Evolutionary conservation across 257 asterid genomes (phyloP).

Genomic region (Ilex asprella): DNA sequence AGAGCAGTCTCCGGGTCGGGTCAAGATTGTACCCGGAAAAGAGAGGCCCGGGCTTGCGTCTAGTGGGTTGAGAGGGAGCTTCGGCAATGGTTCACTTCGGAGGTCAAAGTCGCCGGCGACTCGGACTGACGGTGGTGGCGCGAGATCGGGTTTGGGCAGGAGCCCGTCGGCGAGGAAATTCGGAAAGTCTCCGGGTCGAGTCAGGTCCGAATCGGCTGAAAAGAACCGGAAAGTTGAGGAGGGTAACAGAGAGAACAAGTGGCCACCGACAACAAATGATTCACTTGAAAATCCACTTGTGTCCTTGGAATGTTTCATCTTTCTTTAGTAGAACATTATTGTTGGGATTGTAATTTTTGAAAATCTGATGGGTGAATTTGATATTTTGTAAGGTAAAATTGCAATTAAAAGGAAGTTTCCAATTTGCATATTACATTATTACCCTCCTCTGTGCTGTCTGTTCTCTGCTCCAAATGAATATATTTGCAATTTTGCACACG

Average conservation of each 20-base stretch:
- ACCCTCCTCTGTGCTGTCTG: no score
- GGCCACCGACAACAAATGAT: no score
- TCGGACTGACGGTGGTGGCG: constrained; percentile 26
- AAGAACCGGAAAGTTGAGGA: constrained; percentile 12
- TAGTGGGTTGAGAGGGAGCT: constrained; percentile 31
- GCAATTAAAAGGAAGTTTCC: no score
- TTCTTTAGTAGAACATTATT: no score
- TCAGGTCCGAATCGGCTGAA: constrained; percentile 41
- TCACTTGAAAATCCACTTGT: no score
- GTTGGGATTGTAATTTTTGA: no score
- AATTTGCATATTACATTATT: no score
- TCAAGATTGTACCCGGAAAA: constrained; percentile 18
- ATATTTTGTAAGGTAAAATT: no score
- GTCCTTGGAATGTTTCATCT: no score
- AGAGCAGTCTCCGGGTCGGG: constrained; percentile 52
- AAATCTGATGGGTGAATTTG: no score
- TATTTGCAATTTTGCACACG: no score
- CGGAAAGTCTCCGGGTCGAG: constrained; percentile 68
- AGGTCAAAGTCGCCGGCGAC: constrained; percentile 65
- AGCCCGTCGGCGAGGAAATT: constrained; percentile 37
- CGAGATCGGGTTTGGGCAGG: constrained; percentile 31
- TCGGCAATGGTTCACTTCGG: constrained; percentile 51
- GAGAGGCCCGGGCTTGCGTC: constrained; percentile 14
- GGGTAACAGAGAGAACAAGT: constrained; percentile 3
- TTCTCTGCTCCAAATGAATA: no score